Evolutionary conservation across 371 early-diverging fungal genomes (phyloP), one percentile per base, ranked within the genome.

Genomic region (Gilbertella persicaria): DNA sequence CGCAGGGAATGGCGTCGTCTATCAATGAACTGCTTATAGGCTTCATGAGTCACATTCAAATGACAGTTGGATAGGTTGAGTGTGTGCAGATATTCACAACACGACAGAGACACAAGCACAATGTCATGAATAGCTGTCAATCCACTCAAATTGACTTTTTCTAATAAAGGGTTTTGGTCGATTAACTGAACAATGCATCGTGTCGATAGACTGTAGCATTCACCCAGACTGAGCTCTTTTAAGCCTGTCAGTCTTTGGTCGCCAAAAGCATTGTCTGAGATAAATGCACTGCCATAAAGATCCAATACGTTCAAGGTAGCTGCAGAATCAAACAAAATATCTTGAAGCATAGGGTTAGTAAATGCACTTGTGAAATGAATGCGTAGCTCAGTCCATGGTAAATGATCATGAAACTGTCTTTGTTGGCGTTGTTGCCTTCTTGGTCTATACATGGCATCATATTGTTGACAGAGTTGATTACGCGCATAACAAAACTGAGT

Each of bases 401-500:
- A 46, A 1, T 43, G 13, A 2, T 35, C 43, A 10, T 25, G 23
- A 24, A 41, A 33, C 23, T 24, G 20, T 28, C 45, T 44, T 28
- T 44, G 44, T 16, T 44, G 43, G 10, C 25, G 37, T 25, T 33
- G 21, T 4, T n/a, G n/a, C n/a, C n/a, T n/a, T n/a, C n/a, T n/a
- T n/a, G n/a, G n/a, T n/a, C n/a, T n/a, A n/a, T n/a, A n/a, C n/a
- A n/a, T n/a, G n/a, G 9, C 10, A 19, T 51, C 43, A 25, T 20
- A 43, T 23, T 51, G 52, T 12, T 43, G 42, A 25, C 43, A 43
- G 24, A 42, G 43, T 5, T 38, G 16, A 25, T 60, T 60, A 28
- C 49, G 33, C 13, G 53, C 54, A 30, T 53, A 60, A 9, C 44
- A 30, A 49, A 60, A 44, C n/a, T 49, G 20, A 8, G 48, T 48